These are phyloP conservation scores for carrot (Daucus carota) DNA, from an alignment of 129 eudicot species.

Conservation along the genomic window DH1_v3.0 NC_030389.2:35344501-35345000, in stretches of 20 bases:
- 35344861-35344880: constrained; percentile 71
- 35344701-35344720: constrained; percentile 90
- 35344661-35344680: constrained; percentile 56
- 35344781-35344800: background rate
- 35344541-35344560: constrained; percentile 91
- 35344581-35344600: constrained; percentile 17
- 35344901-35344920: constrained; percentile 63
- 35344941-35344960: constrained; percentile 72
- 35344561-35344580: constrained; percentile 89
- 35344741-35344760: background rate
- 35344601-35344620: constrained; percentile 55
- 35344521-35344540: constrained; percentile 79
- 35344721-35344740: constrained; percentile 37
- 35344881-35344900: constrained; percentile 73
- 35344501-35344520: constrained; percentile 83
- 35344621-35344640: constrained; percentile 77
- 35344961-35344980: constrained; percentile 85
- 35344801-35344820: constrained; percentile 78
- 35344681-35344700: constrained; percentile 85
- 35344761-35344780: background rate
- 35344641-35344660: constrained; percentile 64
- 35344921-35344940: constrained; percentile 88
- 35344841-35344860: constrained; percentile 79
- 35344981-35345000: constrained; percentile 55
- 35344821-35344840: constrained; percentile 82